Percentiles rank a stretch among this genome's conserved stretches.
Evolutionary conservation across 179 eudicot genomes (phyloP).

Genomic region (Patellifolia procumbens): DNA sequence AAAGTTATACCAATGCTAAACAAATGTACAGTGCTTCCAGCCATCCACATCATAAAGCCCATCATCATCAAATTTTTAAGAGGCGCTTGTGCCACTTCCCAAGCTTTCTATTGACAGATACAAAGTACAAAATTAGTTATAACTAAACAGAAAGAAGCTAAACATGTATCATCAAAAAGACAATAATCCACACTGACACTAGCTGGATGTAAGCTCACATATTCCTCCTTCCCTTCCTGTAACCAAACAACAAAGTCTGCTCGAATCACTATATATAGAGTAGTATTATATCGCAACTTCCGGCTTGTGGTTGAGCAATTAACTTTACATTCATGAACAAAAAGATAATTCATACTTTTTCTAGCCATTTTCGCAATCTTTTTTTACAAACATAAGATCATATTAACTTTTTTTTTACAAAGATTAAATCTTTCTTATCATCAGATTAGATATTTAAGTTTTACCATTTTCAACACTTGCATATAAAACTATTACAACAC

Average conservation of each 20-base stretch:
- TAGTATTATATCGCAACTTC: not conserved
- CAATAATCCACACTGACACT: conserved; percentile 11
- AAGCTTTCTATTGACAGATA: conserved; percentile 68
- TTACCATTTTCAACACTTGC: no score
- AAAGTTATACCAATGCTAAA: conserved; percentile 95
- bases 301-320: not conserved
- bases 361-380: not conserved
- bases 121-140: not conserved
- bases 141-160: not conserved
- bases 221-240: no score
- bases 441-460: no score
- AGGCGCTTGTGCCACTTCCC: conserved; percentile 99
- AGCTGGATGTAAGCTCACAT: not conserved
- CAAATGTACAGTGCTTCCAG: conserved; percentile 96
- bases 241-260: not conserved
- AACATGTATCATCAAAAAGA: not conserved
- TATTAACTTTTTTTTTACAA: no score
- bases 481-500: not conserved
- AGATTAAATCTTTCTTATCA: no score
- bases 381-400: not conserved
- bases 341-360: not conserved
- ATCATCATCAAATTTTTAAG: conserved; percentile 87
- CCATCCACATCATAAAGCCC: conserved; percentile 99
- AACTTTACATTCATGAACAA: not conserved
- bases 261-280: not conserved